A percentile compares a stretch with the other conserved stretches of the same genome.
Conservation (phyloP, 108 stramenopile species). For the Parietichytrium sp. region DNA sequence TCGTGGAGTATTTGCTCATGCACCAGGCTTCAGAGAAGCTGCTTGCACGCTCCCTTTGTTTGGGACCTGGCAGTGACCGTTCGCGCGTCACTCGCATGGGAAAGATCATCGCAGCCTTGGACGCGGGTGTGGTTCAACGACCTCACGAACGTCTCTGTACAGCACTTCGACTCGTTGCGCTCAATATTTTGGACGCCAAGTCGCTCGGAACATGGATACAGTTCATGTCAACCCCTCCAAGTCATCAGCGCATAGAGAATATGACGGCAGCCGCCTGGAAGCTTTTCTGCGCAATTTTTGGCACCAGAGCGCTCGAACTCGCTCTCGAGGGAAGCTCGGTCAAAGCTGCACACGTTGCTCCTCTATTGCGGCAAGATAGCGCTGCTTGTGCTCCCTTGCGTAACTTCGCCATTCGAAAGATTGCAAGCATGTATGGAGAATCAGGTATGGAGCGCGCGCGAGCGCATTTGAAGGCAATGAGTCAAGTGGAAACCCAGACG, state of each 20-base stretch:
- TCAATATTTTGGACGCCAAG: not conserved
- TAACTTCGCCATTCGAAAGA: not conserved
- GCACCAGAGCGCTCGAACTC: not conserved
- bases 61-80: not conserved
- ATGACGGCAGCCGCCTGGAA: slow-evolving; percentile 1
- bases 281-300: slow-evolving; percentile 11
- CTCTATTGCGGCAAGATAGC: not conserved
- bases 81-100: not conserved
- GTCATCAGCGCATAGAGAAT: not conserved
- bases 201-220: not conserved
- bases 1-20: not conserved
- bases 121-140: not conserved
- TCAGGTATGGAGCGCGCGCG: not conserved
- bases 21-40: not conserved
- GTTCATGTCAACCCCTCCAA: not conserved
- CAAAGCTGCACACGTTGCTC: not conserved
- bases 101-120: not conserved
- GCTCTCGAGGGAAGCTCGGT: not conserved
- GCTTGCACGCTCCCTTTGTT: not conserved
- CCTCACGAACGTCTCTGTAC: not conserved
- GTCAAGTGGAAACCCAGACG: not conserved
- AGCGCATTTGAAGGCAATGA: not conserved
- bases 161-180: slow-evolving; percentile 22
- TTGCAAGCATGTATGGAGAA: not conserved
- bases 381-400: not conserved